Evolutionary conservation across 2,329 filamentous ascomycete genomes (phyloP).

Genomic region (Hymenoscyphus albidus): DNA sequence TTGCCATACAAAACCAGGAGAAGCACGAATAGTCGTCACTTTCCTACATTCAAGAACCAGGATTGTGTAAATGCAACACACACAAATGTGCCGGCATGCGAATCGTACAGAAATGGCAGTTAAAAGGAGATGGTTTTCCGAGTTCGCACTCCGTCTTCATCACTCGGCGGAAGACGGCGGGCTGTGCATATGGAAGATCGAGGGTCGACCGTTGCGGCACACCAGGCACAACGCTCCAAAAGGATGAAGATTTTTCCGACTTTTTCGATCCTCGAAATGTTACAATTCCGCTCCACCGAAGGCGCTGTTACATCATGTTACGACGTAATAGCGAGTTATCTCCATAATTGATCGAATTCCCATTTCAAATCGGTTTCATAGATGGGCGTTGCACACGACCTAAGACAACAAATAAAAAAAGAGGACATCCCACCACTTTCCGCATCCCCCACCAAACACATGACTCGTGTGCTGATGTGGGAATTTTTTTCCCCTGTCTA

Average conservation of each 20-base stretch:
- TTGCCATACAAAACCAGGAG: background rate
- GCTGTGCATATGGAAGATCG: background rate
- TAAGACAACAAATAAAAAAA: background rate
- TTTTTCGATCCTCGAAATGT: background rate
- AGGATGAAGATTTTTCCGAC: background rate
- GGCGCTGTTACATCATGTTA: background rate
- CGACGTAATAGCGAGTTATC: background rate
- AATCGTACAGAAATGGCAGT: background rate
- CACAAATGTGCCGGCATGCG: background rate
- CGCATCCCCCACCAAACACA: background rate
- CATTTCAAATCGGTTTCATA: background rate
- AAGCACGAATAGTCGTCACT: background rate
- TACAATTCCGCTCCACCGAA: background rate
- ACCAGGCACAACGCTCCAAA: background rate
- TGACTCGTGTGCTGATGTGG: background rate
- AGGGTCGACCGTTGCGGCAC: background rate
- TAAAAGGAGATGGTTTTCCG: background rate
- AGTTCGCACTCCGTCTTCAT: background rate
- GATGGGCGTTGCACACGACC: background rate
- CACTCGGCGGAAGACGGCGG: background rate
- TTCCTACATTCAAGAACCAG: background rate
- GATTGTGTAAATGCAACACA: background rate
- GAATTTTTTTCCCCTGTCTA: background rate
- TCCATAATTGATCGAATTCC: background rate
- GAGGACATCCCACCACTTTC: background rate